Evolutionary conservation across 768 basidiomycete species (phyloP).

Genomic region (Serendipita sp.): DNA sequence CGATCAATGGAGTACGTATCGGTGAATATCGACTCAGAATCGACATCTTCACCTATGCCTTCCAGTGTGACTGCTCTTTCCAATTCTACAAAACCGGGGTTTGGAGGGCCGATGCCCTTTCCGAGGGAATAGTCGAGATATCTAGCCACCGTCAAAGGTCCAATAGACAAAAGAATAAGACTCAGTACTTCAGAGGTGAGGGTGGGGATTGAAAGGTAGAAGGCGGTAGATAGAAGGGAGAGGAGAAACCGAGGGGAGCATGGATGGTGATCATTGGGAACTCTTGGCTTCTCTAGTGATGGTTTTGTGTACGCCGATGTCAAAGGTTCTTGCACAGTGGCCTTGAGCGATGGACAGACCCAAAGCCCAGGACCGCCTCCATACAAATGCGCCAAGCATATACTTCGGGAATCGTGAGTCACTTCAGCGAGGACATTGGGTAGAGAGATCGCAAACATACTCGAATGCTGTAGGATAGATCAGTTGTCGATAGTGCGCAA

Average conservation of each 20-base stretch:
- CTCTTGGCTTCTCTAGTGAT: conserved; percentile 18
- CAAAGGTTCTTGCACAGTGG: conserved; percentile 52
- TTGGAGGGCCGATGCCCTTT: conserved; percentile 34
- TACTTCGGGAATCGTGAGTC: conserved; percentile 27
- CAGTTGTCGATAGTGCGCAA: no score
- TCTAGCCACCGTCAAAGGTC: conserved; percentile 56
- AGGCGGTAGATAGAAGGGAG: conserved; percentile 72
- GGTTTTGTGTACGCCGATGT: conserved; percentile 40
- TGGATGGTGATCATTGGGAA: conserved; percentile 46
- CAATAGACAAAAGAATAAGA: conserved; percentile 53
- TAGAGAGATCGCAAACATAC: conserved; percentile 32
- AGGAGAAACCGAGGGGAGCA: conserved; percentile 69
- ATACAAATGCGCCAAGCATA: conserved; percentile 77
- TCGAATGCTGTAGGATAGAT: conserved; percentile 59
- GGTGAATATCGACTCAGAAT: neutral
- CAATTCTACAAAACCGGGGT: conserved; percentile 27
- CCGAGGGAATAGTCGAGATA: conserved; percentile 80
- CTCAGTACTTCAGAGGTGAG: conserved; percentile 62
- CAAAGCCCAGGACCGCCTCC: conserved; percentile 68
- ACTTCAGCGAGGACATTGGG: neutral
- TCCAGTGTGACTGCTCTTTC: conserved; percentile 60
- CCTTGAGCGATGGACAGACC: conserved; percentile 46
- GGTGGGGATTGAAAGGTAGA: conserved; percentile 71
- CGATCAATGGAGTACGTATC: neutral
- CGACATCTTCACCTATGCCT: conserved; percentile 23